Conservation (phyloP, 306 rosid species). For the Malus sylvestris region DNA sequence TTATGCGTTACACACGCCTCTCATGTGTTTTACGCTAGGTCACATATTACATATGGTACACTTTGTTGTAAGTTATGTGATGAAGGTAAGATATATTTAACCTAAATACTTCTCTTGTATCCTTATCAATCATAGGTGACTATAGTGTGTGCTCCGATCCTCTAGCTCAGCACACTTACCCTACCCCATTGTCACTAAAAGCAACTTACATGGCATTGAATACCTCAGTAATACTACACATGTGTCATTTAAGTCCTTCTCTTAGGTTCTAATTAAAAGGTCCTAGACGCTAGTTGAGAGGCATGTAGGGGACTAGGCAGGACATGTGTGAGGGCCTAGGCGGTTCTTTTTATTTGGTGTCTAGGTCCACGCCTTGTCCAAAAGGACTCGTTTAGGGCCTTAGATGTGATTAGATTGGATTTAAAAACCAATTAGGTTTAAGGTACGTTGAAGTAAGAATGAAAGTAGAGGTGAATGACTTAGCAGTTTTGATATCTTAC, state of each 20-base stretch:
- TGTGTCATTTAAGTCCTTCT: neutral
- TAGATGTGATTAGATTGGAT: neutral
- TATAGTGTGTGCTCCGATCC: neutral
- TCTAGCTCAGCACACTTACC: neutral
- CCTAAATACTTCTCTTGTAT: neutral
- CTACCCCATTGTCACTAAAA: neutral
- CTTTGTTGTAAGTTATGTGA: no score
- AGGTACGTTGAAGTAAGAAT: neutral
- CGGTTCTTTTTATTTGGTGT: neutral
- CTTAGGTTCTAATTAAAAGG: no score
- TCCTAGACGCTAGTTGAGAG: neutral
- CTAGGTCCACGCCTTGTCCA: neutral
- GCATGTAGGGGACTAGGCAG: neutral
- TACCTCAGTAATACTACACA: no score
- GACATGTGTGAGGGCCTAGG: neutral
- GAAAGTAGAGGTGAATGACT: no score
- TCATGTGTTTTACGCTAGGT: neutral
- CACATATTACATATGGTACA: neutral
- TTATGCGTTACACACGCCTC: neutral
- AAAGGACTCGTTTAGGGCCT: neutral
- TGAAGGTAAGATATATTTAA: neutral
- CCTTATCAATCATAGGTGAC: neutral
- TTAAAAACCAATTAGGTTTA: neutral
- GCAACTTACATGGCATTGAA: neutral
- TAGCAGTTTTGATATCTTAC: neutral